These are phyloP conservation scores for Austroboletus festivus DNA, from an alignment of 768 basidiomycete species.

Conservation along the genomic window DNA sequence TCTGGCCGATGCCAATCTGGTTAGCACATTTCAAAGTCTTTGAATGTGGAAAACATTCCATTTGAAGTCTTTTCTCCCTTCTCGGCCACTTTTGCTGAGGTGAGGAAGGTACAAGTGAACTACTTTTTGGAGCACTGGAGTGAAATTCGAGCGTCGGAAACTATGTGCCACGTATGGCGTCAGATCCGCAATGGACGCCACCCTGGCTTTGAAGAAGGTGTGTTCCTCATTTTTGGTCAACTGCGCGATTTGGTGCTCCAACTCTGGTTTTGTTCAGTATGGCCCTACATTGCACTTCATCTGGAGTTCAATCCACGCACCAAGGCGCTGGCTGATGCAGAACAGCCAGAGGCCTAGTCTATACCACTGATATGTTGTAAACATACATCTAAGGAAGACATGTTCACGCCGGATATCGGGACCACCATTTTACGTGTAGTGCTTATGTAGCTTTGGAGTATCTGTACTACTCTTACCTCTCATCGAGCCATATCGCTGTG, in stretches of 20 bases:
- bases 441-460: neutral
- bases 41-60: slow-evolving; percentile 77
- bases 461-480: neutral
- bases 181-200: slow-evolving; percentile 82
- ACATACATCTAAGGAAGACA: slow-evolving; percentile 5
- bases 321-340: slow-evolving; percentile 21
- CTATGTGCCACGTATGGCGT: slow-evolving; percentile 81
- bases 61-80: slow-evolving; percentile 86
- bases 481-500: too few relatives aligned
- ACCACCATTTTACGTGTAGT: slow-evolving; percentile 8
- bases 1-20: slow-evolving; percentile 5
- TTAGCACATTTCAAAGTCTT: slow-evolving; percentile 72
- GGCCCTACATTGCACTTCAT: slow-evolving; percentile 63
- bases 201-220: slow-evolving; percentile 86
- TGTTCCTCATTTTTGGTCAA: slow-evolving; percentile 6
- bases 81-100: slow-evolving; percentile 75
- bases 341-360: slow-evolving; percentile 16
- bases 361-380: neutral
- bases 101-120: slow-evolving; percentile 77
- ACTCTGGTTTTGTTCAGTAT: slow-evolving; percentile 42
- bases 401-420: slow-evolving; percentile 5
- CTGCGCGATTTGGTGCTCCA: too few relatives aligned
- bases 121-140: slow-evolving; percentile 82
- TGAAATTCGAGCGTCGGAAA: slow-evolving; percentile 77
- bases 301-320: slow-evolving; percentile 54